Conservation (phyloP, 2,329 filamentous ascomycete species). For the Zelopaecilomyces penicillatus region DNA sequence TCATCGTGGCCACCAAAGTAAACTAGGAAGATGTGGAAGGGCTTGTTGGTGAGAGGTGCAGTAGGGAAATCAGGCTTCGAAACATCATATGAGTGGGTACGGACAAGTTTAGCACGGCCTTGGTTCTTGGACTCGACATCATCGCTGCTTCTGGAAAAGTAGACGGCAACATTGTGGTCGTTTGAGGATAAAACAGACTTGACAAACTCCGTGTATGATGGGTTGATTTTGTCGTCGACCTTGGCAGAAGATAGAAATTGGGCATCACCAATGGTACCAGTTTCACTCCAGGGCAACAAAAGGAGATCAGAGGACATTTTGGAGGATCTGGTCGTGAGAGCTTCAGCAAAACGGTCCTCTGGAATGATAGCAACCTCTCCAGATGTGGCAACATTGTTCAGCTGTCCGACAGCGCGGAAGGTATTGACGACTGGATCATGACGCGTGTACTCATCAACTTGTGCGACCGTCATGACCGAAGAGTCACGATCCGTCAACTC, state of each 20-base stretch:
- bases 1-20: constrained; percentile 84
- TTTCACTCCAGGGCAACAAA: constrained; percentile 84
- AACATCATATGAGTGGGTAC: constrained; percentile 52
- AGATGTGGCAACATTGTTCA: constrained; percentile 75
- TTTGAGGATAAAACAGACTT: constrained; percentile 53
- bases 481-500: constrained; percentile 89
- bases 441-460: constrained; percentile 63
- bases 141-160: constrained; percentile 57
- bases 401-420: constrained; percentile 78
- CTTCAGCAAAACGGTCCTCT: constrained; percentile 69
- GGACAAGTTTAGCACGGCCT: constrained; percentile 33
- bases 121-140: constrained; percentile 25
- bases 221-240: constrained; percentile 30
- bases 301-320: constrained; percentile 66
- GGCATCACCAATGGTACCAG: constrained; percentile 62
- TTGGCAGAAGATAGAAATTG: constrained; percentile 17
- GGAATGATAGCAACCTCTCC: constrained; percentile 76
- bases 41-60: constrained; percentile 54
- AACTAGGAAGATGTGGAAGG: constrained; percentile 78
- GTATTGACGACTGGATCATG: constrained; percentile 84
- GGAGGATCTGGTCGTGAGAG: constrained; percentile 60
- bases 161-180: constrained; percentile 68
- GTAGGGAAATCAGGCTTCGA: constrained; percentile 45
- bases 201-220: constrained; percentile 66
- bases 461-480: constrained; percentile 88